Percentiles rank a stretch among this genome's conserved stretches.
Conservation (phyloP, 2,329 filamentous ascomycete species). For the Aspergillus sp. region DNA sequence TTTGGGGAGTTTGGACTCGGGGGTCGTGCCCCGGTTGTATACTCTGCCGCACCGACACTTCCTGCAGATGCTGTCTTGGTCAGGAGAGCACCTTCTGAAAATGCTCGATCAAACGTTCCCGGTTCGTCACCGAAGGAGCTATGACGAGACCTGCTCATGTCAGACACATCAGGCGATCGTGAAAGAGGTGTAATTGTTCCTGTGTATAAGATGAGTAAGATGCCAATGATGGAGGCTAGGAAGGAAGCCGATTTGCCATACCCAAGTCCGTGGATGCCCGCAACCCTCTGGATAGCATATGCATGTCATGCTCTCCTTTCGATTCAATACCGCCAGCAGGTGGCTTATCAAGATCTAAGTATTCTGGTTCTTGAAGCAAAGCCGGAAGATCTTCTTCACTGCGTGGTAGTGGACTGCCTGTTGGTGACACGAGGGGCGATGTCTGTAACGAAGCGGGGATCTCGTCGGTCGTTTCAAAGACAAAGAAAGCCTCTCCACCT, state of each 20-base stretch:
- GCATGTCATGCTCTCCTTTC: slow-evolving; percentile 21
- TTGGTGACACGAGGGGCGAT: slow-evolving; percentile 85
- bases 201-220: slow-evolving; percentile 12
- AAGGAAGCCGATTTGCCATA: slow-evolving; percentile 10
- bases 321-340: slow-evolving; percentile 13
- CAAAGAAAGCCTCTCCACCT: slow-evolving; percentile 96
- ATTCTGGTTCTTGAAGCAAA: slow-evolving; percentile 47
- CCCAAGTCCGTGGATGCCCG: slow-evolving; percentile 46
- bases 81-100: slow-evolving; percentile 52
- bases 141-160: slow-evolving; percentile 17
- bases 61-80: slow-evolving; percentile 28
- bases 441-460: slow-evolving; percentile 94
- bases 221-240: neutral
- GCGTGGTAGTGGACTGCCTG: slow-evolving; percentile 63
- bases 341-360: slow-evolving; percentile 40
- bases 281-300: slow-evolving; percentile 21
- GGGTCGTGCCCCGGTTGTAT: neutral
- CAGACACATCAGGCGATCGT: slow-evolving; percentile 31
- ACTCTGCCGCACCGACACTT: slow-evolving; percentile 8
- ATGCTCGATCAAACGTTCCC: slow-evolving; percentile 42
- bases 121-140: slow-evolving; percentile 31
- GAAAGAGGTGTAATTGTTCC: slow-evolving; percentile 37
- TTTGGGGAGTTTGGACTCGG: too few species aligned
- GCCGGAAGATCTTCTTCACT: slow-evolving; percentile 25
- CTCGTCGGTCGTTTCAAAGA: slow-evolving; percentile 88